These are phyloP conservation scores for Chrysanthemum lavandulifolium DNA, from an alignment of 129 eudicot species.

Conservation along the genomic window DNA sequence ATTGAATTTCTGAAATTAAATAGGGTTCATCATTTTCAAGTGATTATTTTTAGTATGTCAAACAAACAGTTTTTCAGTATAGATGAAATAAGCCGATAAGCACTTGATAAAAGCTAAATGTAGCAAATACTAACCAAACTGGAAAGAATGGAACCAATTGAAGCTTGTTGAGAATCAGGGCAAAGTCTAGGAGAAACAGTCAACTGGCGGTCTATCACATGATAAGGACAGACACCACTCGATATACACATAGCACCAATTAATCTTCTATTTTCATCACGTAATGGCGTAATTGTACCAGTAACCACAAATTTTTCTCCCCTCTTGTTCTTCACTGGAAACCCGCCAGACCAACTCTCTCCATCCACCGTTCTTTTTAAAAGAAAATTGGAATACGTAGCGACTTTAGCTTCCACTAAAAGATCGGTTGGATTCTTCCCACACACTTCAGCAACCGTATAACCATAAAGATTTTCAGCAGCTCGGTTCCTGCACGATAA, in stretches of 20 bases:
- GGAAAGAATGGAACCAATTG: constrained; percentile 59
- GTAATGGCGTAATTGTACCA: constrained; percentile 55
- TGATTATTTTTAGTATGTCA: background rate
- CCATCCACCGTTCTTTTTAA: constrained; percentile 34
- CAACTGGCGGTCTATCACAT: constrained; percentile 11
- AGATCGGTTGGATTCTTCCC: constrained; percentile 50
- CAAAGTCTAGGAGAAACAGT: constrained; percentile 30
- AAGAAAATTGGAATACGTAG: constrained; percentile 30
- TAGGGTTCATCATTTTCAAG: too few relatives aligned
- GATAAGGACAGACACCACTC: constrained; percentile 45
- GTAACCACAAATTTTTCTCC: constrained; percentile 46
- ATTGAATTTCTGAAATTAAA: too few relatives aligned
- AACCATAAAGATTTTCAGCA: constrained; percentile 71
- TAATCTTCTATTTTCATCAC: constrained; percentile 51
- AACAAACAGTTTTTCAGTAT: background rate
- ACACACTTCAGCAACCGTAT: constrained; percentile 53
- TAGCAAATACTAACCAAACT: constrained; percentile 51
- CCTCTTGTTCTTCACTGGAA: constrained; percentile 58
- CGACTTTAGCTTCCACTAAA: constrained; percentile 31
- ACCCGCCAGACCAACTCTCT: constrained; percentile 69
- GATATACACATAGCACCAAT: constrained; percentile 59
- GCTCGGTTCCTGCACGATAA: constrained; percentile 54
- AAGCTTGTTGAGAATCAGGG: constrained; percentile 54
- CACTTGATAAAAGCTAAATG: background rate
- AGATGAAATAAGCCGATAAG: background rate